These are phyloP conservation scores for Hypsizygus marmoreus DNA, from an alignment of 768 basidiomycete species.

Conservation along the genomic window DNA sequence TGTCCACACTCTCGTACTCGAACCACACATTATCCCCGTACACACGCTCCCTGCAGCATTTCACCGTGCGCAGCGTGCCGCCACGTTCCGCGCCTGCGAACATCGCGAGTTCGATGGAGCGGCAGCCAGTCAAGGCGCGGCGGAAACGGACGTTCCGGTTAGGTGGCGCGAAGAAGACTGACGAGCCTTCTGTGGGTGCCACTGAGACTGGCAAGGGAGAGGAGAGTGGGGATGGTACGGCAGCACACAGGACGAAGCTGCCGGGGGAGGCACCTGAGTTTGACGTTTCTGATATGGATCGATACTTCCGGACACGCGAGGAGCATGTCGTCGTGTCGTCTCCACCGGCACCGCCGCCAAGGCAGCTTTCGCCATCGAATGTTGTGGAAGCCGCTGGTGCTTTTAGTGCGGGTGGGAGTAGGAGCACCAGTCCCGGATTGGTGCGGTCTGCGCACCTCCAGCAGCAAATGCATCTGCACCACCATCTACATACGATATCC, in stretches of 20 bases:
- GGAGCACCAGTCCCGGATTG: too few species aligned
- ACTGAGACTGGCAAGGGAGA: neutral
- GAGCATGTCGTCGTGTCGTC: constrained; percentile 13
- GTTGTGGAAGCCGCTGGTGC: too few species aligned
- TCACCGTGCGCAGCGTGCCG: constrained; percentile 89
- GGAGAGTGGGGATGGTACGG: neutral
- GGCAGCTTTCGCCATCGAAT: too few species aligned
- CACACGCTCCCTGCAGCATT: constrained; percentile 87
- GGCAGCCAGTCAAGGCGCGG: constrained; percentile 67
- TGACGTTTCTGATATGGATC: constrained; percentile 72
- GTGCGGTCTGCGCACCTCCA: too few species aligned
- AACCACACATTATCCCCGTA: constrained; percentile 96
- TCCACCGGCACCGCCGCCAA: too few species aligned
- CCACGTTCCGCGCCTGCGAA: constrained; percentile 42
- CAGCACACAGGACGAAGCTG: constrained; percentile 7
- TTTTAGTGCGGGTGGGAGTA: too few species aligned
- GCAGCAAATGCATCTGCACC: too few species aligned
- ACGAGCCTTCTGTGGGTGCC: neutral
- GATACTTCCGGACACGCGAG: constrained; percentile 57
- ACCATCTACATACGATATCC: too few species aligned
- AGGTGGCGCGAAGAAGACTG: constrained; percentile 38
- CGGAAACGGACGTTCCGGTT: constrained; percentile 75
- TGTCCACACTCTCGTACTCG: constrained; percentile 83
- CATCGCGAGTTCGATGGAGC: constrained; percentile 31
- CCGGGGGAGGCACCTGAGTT: constrained; percentile 42